Evolutionary conservation across 2,329 filamentous ascomycete genomes (phyloP).

Genomic region (Sclerotinia subarctica): DNA sequence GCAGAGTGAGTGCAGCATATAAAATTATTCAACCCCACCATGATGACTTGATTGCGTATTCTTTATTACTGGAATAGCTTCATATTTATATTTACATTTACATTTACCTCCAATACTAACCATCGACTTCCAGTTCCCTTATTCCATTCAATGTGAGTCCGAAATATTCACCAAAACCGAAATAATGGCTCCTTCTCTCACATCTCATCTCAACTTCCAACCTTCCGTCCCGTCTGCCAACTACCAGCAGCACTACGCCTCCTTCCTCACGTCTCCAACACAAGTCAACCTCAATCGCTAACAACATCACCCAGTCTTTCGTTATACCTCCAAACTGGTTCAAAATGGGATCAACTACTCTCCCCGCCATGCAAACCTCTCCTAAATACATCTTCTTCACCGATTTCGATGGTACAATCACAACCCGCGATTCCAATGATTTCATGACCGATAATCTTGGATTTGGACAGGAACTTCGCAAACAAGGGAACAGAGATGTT

Average conservation of each 20-base stretch:
- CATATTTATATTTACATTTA: background rate
- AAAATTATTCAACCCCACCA: constrained; percentile 4
- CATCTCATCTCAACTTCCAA: background rate
- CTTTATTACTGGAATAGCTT: background rate
- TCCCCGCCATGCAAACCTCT: constrained; percentile 61
- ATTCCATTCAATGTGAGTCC: background rate
- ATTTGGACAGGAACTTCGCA: constrained; percentile 70
- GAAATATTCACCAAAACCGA: background rate
- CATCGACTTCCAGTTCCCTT: background rate
- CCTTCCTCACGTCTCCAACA: background rate
- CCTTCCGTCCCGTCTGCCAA: background rate
- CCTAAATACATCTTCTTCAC: constrained; percentile 98
- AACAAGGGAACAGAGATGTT: constrained; percentile 71
- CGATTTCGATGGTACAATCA: constrained; percentile 97
- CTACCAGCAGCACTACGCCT: background rate
- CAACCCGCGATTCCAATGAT: constrained; percentile 64
- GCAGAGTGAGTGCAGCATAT: background rate
- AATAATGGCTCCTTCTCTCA: background rate
- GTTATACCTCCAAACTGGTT: background rate
- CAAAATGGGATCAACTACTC: constrained; percentile 39
- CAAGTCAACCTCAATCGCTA: background rate
- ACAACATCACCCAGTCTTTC: background rate
- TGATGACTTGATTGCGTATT: background rate
- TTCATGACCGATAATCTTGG: constrained; percentile 88
- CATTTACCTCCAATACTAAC: background rate